These are phyloP conservation scores for Dentiscutata heterogama DNA, from an alignment of 371 early-diverging fungal species.

Conservation along the genomic window DNA sequence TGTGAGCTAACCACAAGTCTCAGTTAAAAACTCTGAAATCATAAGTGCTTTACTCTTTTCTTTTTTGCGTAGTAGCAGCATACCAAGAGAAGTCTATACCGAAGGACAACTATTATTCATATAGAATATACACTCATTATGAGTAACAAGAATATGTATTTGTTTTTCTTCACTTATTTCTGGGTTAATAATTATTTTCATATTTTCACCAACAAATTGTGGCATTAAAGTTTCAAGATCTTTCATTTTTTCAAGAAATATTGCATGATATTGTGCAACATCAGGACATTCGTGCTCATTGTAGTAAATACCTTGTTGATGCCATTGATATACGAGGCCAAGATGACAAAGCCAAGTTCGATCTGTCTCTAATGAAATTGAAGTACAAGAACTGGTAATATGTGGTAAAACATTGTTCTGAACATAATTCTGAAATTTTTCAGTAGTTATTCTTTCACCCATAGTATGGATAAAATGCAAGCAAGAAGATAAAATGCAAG, in stretches of 20 bases:
- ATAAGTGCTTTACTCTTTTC: conserved; percentile 41
- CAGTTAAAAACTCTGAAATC: conserved; percentile 45
- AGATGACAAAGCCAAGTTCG: not conserved
- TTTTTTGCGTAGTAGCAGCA: conserved; percentile 42
- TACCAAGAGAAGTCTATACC: conserved; percentile 37
- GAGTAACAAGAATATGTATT: conserved; percentile 9
- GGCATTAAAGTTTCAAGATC: not conserved
- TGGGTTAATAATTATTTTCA: not conserved
- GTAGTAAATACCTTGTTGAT: conserved; percentile 10
- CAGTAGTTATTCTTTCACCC: no score
- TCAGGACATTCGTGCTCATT: not conserved
- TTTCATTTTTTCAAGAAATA: conserved; percentile 19
- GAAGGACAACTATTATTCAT: conserved; percentile 33
- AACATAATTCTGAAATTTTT: no score
- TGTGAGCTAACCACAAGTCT: conserved; percentile 26
- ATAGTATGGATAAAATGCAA: not conserved
- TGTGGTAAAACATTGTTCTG: no score
- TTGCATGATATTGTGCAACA: not conserved
- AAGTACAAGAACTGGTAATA: no score
- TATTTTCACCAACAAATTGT: conserved; percentile 5
- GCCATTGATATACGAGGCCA: not conserved
- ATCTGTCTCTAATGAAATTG: not conserved
- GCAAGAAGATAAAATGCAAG: not conserved
- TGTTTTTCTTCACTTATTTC: not conserved
- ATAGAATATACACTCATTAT: conserved; percentile 44